A percentile compares a stretch with the other conserved stretches of the same genome.
Conservation (phyloP, 192 early-diverging fungal genomes). For the Mortierella antarctica region DNA sequence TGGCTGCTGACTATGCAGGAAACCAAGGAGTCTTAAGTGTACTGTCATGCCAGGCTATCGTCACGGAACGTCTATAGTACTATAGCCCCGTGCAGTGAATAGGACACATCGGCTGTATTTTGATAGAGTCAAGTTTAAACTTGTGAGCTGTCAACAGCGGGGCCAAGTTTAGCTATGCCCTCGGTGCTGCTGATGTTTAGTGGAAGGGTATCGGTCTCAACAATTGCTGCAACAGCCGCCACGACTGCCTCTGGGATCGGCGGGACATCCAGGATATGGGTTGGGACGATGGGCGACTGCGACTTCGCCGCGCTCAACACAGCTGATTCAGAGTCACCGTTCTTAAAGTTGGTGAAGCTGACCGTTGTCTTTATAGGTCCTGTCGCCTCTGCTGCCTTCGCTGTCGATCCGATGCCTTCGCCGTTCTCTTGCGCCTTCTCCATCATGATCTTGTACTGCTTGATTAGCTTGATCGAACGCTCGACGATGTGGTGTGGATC, state of each 20-base stretch:
- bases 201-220: slow-evolving; percentile 33
- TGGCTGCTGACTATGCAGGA: no score
- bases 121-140: no score
- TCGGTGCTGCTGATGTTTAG: background rate
- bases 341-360: slow-evolving; percentile 3
- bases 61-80: no score
- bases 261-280: slow-evolving; percentile 26
- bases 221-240: slow-evolving; percentile 35
- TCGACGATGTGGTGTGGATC: slow-evolving; percentile 51
- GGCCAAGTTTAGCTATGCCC: no score
- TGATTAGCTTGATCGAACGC: slow-evolving; percentile 50
- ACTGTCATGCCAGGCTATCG: no score
- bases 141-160: no score
- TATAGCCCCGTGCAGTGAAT: no score
- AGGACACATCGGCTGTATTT: no score
- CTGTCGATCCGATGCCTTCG: slow-evolving; percentile 23
- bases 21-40: no score
- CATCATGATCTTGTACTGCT: slow-evolving; percentile 55
- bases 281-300: slow-evolving; percentile 16
- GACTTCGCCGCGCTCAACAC: slow-evolving; percentile 5
- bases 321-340: slow-evolving; percentile 7
- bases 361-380: slow-evolving; percentile 4
- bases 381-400: slow-evolving; percentile 3
- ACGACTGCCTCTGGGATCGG: slow-evolving; percentile 35
- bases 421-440: slow-evolving; percentile 49